phyloP scores from a whole-genome alignment of 257 asterid genomes.

The Nicotiana tabacum region DNA sequence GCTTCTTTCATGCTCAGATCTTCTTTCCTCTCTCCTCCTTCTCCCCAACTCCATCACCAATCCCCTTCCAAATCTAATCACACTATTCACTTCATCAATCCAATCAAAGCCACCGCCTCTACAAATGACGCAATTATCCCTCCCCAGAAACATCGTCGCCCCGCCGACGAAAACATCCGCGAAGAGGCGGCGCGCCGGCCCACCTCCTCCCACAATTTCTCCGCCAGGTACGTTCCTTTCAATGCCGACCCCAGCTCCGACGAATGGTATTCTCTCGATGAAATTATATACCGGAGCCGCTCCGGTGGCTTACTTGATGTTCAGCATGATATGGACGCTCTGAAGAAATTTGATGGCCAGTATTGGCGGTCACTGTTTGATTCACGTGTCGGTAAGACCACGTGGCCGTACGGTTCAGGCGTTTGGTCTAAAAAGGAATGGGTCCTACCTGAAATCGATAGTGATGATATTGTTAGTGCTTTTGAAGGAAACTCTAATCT shows the following conservation, averaged over 20 bases:
- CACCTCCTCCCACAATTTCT: slow-evolving; percentile 51
- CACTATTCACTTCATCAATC: background rate
- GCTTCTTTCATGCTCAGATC: slow-evolving; percentile 60
- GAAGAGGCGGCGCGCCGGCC: slow-evolving; percentile 88
- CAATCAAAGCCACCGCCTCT: slow-evolving; percentile 26
- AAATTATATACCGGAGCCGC: slow-evolving; percentile 76
- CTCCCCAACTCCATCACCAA: slow-evolving; percentile 30
- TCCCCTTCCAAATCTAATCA: slow-evolving; percentile 14
- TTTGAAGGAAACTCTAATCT: slow-evolving; percentile 73
- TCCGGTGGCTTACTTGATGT: slow-evolving; percentile 85
- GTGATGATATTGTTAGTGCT: slow-evolving; percentile 68
- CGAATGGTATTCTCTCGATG: slow-evolving; percentile 72
- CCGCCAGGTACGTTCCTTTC: slow-evolving; percentile 72
- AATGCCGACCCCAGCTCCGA: slow-evolving; percentile 40
- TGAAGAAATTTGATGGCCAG: slow-evolving; percentile 63
- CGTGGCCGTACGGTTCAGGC: slow-evolving; percentile 85
- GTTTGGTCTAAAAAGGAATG: slow-evolving; percentile 93
- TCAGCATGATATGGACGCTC: slow-evolving; percentile 71
- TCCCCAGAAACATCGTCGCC: slow-evolving; percentile 42
- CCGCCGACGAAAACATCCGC: slow-evolving; percentile 68
- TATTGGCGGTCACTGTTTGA: slow-evolving; percentile 70
- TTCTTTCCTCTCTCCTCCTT: slow-evolving; percentile 49
- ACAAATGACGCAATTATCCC: slow-evolving; percentile 22
- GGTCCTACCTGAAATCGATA: slow-evolving; percentile 70
- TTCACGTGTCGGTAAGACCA: slow-evolving; percentile 79